Conservation (phyloP, 345 rosid genomes). For the Eucalyptus sp. region DNA sequence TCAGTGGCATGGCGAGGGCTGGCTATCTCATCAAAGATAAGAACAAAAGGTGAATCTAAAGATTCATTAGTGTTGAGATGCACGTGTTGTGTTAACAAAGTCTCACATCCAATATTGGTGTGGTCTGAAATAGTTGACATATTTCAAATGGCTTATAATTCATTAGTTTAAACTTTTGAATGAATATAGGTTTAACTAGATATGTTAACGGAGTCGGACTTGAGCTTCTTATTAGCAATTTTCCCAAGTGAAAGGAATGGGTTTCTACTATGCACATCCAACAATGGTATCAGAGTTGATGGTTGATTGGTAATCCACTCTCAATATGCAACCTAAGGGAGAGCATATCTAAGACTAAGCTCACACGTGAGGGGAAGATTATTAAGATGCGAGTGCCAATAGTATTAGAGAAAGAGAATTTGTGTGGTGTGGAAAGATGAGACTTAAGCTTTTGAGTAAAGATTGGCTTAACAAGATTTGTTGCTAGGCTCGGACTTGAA, state of each 20-base stretch:
- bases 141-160: neutral
- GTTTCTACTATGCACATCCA: fast-evolving
- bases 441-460: neutral
- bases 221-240: neutral
- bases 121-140: neutral
- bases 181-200: fast-evolving
- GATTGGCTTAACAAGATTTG: neutral
- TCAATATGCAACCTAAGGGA: neutral
- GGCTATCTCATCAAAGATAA: neutral
- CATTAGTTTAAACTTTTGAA: neutral
- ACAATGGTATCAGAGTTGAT: neutral
- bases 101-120: neutral
- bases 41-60: neutral
- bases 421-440: too few species aligned
- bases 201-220: fast-evolving
- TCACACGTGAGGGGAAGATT: neutral
- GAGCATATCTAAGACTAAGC: neutral
- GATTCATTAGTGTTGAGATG: neutral
- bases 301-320: neutral
- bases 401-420: neutral
- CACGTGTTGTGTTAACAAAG: fast-evolving
- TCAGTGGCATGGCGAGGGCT: neutral
- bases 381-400: neutral
- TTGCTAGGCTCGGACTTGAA: fast-evolving
- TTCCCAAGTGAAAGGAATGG: fast-evolving